Evolutionary conservation across 208 protist genomes (phyloP).

Genomic region (Polymyxa betae): DNA sequence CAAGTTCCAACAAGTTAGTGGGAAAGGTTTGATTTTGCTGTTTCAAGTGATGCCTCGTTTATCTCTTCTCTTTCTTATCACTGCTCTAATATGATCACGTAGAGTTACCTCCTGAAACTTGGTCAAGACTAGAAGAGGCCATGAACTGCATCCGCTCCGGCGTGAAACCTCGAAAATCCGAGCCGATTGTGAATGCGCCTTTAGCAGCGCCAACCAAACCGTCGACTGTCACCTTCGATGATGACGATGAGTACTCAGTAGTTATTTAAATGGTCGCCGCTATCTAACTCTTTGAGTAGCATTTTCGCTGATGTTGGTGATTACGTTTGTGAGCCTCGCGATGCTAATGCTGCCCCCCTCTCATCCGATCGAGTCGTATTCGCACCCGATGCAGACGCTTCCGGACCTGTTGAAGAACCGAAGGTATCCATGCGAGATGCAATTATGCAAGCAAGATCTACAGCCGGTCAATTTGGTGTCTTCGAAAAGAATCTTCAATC

Average conservation of each 20-base stretch:
- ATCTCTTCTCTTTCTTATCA: background rate
- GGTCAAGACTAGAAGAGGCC: background rate
- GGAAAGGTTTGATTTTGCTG: background rate
- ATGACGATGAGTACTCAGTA: background rate
- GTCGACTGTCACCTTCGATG: background rate
- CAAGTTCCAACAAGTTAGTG: background rate
- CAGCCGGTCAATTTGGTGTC: background rate
- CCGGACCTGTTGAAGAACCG: background rate
- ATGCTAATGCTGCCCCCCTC: background rate
- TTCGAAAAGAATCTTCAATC: too few relatives aligned
- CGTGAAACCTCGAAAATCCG: background rate
- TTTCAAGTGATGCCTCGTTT: background rate
- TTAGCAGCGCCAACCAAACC: background rate
- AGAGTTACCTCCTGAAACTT: background rate
- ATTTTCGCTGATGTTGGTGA: slow-evolving; percentile 7
- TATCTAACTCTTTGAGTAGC: background rate
- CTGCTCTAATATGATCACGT: background rate
- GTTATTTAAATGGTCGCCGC: background rate
- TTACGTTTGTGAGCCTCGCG: background rate
- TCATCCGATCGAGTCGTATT: background rate
- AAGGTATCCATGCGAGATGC: background rate
- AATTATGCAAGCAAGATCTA: background rate
- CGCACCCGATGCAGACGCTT: background rate
- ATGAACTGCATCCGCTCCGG: background rate
- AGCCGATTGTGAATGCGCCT: background rate